A percentile compares a stretch with the other conserved stretches of the same genome.
Conservation (phyloP, 345 rosid genomes). For the Bruguiera gymnorhiza region DNA sequence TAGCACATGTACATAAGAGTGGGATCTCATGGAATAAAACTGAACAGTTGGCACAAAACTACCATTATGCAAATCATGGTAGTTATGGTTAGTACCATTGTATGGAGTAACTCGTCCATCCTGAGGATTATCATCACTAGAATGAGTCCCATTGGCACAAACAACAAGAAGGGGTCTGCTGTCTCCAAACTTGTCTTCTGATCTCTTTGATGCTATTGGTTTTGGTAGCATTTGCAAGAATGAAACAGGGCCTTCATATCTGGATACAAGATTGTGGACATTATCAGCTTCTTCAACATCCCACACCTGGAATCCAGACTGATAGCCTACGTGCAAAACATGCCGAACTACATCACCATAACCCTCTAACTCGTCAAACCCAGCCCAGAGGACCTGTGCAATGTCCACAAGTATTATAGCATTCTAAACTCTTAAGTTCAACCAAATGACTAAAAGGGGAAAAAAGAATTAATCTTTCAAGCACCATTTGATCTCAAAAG, state of each 20-base stretch:
- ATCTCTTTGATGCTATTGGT: constrained; percentile 38
- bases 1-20: constrained; percentile 60
- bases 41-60: constrained; percentile 47
- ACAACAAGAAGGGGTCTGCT: constrained; percentile 72
- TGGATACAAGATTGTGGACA: constrained; percentile 68
- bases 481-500: neutral
- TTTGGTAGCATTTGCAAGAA: constrained; percentile 81
- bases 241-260: constrained; percentile 72
- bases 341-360: constrained; percentile 45
- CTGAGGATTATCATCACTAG: constrained; percentile 38
- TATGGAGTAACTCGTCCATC: constrained; percentile 37
- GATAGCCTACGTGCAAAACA: constrained; percentile 74
- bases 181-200: constrained; percentile 48
- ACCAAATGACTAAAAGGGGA: neutral
- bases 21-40: constrained; percentile 79
- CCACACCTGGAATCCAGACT: constrained; percentile 93
- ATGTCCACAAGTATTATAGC: constrained; percentile 5
- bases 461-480: neutral
- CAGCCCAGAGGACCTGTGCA: constrained; percentile 85
- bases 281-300: constrained; percentile 90
- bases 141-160: constrained; percentile 50
- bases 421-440: constrained; percentile 1
- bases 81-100: constrained; percentile 35
- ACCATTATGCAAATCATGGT: constrained; percentile 42
- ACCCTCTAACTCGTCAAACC: constrained; percentile 81